Percentiles rank a stretch among this genome's conserved stretches.
Evolutionary conservation across 1,139 yeast species (phyloP).

Genomic region (Sugiyamaella novakii): DNA sequence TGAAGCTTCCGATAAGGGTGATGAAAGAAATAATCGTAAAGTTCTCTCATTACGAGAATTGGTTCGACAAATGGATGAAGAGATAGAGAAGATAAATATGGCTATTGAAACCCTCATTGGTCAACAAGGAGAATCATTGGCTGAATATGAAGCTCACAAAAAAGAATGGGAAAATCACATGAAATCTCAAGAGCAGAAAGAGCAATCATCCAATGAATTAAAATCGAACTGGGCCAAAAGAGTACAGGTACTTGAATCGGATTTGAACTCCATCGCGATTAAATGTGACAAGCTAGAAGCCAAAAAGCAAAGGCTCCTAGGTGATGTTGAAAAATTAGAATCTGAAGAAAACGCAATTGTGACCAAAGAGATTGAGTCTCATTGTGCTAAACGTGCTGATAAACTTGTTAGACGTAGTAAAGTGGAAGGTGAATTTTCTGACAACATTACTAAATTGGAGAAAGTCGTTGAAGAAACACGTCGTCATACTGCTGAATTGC

Average conservation of each 20-base stretch:
- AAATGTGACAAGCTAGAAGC: conserved; percentile 34
- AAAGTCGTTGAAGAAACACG: conserved; percentile 36
- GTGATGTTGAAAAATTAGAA: conserved; percentile 30
- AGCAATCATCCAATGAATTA: conserved; percentile 27
- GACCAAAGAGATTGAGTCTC: conserved; percentile 24
- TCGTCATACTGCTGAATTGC: conserved; percentile 25
- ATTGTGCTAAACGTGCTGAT: conserved; percentile 26
- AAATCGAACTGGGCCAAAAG: conserved; percentile 30
- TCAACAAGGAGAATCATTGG: conserved; percentile 25
- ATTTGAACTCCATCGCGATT: conserved; percentile 25
- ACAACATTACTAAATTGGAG: conserved; percentile 42
- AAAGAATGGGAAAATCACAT: conserved; percentile 28
- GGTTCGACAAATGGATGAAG: conserved; percentile 42
- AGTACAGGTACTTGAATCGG: conserved; percentile 30
- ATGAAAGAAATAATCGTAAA: conserved; percentile 40
- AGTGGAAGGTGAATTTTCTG: conserved; percentile 40
- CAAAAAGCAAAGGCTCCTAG: conserved; percentile 29
- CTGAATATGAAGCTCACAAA: conserved; percentile 27
- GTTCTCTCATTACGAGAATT: conserved; percentile 39
- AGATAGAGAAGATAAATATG: conserved; percentile 31
- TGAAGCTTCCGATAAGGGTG: conserved; percentile 41
- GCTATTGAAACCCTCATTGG: conserved; percentile 27
- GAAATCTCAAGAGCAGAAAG: conserved; percentile 27
- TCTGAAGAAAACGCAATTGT: conserved; percentile 27
- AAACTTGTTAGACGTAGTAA: conserved; percentile 31